These are phyloP conservation scores for Casuarina equisetifolia DNA, from an alignment of 306 rosid genomes.

Conservation along the genomic window DNA sequence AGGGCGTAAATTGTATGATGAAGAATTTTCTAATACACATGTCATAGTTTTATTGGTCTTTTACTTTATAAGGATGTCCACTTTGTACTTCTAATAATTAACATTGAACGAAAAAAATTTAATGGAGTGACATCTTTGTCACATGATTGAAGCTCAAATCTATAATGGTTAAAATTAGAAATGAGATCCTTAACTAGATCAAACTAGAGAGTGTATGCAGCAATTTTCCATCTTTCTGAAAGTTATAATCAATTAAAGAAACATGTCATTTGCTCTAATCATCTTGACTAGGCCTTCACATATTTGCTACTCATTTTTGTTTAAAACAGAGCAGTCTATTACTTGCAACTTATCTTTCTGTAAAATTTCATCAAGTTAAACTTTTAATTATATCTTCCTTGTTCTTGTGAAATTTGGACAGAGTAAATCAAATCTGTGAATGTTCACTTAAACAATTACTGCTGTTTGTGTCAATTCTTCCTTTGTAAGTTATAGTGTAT, in stretches of 20 bases:
- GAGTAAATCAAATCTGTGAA: neutral
- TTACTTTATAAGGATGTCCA: too few species aligned
- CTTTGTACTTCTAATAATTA: too few species aligned
- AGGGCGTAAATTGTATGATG: too few species aligned
- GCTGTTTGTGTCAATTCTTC: slow-evolving; percentile 18
- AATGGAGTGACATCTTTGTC: too few species aligned
- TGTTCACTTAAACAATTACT: neutral
- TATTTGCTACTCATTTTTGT: neutral
- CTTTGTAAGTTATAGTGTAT: slow-evolving; percentile 23
- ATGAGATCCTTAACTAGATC: too few species aligned
- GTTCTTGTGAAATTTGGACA: neutral
- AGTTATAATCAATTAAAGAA: neutral
- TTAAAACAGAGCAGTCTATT: neutral
- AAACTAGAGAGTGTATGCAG: too few species aligned
- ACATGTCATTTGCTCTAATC: neutral
- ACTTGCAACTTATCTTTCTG: neutral
- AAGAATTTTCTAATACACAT: too few species aligned
- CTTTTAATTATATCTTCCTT: neutral
- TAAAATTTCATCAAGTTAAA: neutral
- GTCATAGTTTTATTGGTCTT: too few species aligned
- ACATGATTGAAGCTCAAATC: too few species aligned
- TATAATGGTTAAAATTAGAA: too few species aligned
- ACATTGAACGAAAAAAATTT: too few species aligned
- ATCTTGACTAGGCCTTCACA: neutral
- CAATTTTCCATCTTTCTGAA: neutral